Conservation (phyloP, 495 filamentous ascomycete genomes). For the Collariella sp. region DNA sequence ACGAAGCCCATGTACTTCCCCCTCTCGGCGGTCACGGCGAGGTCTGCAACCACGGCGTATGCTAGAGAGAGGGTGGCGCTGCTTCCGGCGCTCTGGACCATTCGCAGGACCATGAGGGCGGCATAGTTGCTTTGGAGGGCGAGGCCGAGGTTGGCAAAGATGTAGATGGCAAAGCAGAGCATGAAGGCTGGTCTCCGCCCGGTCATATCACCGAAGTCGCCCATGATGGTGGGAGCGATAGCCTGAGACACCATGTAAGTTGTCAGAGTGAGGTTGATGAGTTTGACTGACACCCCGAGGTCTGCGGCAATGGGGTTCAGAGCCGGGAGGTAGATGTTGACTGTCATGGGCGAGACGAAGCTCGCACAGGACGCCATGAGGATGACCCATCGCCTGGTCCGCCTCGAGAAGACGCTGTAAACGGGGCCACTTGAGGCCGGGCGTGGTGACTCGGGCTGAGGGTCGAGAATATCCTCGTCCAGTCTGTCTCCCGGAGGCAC, state of each 20-base stretch:
- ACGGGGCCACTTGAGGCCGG: conserved; percentile 33
- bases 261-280: conserved; percentile 62
- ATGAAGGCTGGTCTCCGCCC: conserved; percentile 55
- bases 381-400: conserved; percentile 53
- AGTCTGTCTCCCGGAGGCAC: not conserved
- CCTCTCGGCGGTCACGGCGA: conserved; percentile 49
- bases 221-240: conserved; percentile 50
- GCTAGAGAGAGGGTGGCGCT: conserved; percentile 49
- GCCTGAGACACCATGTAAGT: conserved; percentile 58
- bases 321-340: conserved; percentile 75
- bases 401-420: conserved; percentile 50
- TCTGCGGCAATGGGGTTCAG: conserved; percentile 49
- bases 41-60: conserved; percentile 54
- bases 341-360: conserved; percentile 65
- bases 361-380: conserved; percentile 55
- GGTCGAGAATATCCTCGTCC: not conserved
- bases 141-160: conserved; percentile 54
- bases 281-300: conserved; percentile 47
- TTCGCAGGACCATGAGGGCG: conserved; percentile 52
- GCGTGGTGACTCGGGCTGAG: conserved; percentile 21
- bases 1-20: conserved; percentile 53
- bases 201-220: conserved; percentile 50
- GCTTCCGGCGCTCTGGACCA: conserved; percentile 54
- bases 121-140: conserved; percentile 53
- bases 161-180: conserved; percentile 49